Conservation (phyloP, 2,329 filamentous ascomycete species). For the Cladosporium halotolerans region DNA sequence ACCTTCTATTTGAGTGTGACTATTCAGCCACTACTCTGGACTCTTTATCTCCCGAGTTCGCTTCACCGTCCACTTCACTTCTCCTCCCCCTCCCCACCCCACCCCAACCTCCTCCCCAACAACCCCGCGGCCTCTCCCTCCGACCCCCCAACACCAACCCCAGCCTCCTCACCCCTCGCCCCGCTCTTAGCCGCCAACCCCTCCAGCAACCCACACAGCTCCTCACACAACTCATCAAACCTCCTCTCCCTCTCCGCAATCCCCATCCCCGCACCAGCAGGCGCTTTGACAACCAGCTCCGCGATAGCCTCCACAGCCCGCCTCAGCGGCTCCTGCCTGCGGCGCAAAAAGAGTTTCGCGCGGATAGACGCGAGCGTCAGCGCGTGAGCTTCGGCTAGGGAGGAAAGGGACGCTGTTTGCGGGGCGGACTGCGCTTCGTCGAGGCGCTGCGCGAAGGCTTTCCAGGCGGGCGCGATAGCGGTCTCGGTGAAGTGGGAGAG, state of each 20-base stretch:
- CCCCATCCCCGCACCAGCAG: neutral
- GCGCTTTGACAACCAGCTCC: conserved; percentile 18
- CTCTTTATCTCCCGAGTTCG: too few species aligned
- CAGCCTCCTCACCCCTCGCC: conserved; percentile 11
- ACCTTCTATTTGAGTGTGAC: too few species aligned
- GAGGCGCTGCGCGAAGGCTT: conserved; percentile 49
- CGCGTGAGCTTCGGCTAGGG: too few species aligned
- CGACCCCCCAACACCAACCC: conserved; percentile 1
- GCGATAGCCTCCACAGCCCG: conserved; percentile 23
- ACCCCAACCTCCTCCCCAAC: conserved; percentile 18
- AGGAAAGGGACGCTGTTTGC: too few species aligned
- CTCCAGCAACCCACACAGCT: conserved; percentile 13
- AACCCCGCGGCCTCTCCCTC: conserved; percentile 17
- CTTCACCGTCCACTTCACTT: neutral
- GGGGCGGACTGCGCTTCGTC: too few species aligned
- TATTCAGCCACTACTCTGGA: too few species aligned
- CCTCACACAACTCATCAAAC: conserved; percentile 11
- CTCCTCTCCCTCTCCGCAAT: neutral
- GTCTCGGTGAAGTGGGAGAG: conserved; percentile 74
- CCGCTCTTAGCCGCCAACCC: conserved; percentile 12
- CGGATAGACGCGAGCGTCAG: conserved; percentile 16
- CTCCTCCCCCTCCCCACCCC: conserved; percentile 8
- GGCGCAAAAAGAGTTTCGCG: conserved; percentile 26
- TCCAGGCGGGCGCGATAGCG: conserved; percentile 69
- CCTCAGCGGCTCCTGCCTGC: conserved; percentile 23